phyloP scores from a whole-genome alignment of 257 asterid species.

The Oldenlandia corymbosa region DNA sequence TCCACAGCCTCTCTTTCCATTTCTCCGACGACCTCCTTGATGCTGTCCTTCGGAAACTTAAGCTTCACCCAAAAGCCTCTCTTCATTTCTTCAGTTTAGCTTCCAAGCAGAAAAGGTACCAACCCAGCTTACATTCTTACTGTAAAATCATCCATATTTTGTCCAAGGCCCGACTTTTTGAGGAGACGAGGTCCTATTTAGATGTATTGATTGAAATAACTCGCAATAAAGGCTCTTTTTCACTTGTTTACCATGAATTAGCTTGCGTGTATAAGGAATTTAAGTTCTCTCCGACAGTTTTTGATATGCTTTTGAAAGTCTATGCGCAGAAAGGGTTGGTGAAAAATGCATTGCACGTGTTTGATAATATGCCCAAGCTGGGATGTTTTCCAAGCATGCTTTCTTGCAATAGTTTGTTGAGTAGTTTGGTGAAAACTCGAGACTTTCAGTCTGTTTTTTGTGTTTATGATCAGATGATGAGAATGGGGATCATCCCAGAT shows the following conservation, averaged over 20 bases:
- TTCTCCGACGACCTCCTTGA: conserved; percentile 64
- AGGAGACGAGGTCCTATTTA: conserved; percentile 47
- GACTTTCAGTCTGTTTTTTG: conserved; percentile 43
- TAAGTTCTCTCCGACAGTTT: conserved; percentile 61
- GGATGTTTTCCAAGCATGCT: conserved; percentile 72
- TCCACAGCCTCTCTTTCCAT: conserved; percentile 40
- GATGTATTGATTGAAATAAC: conserved; percentile 46
- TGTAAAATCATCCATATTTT: conserved; percentile 59
- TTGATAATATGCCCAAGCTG: conserved; percentile 72
- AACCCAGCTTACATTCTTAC: conserved; percentile 56
- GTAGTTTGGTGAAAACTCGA: conserved; percentile 47
- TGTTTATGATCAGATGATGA: conserved; percentile 66
- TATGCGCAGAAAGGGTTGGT: conserved; percentile 59
- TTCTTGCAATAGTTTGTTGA: conserved; percentile 77
- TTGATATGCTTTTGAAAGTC: conserved; percentile 61
- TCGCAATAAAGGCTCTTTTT: conserved; percentile 21
- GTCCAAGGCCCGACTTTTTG: conserved; percentile 60
- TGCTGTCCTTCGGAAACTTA: conserved; percentile 54
- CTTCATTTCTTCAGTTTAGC: conserved; percentile 69
- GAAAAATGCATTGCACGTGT: conserved; percentile 64
- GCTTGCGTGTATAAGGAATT: conserved; percentile 51
- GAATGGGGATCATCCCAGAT: conserved; percentile 67
- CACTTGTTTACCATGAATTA: conserved; percentile 43
- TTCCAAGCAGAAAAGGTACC: conserved; percentile 40
- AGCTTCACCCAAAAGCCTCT: conserved; percentile 56